A percentile compares a stretch with the other conserved stretches of the same genome.
Evolutionary conservation across 2,329 filamentous ascomycete genomes (phyloP).

Genomic region (Cordyceps cicadae): DNA sequence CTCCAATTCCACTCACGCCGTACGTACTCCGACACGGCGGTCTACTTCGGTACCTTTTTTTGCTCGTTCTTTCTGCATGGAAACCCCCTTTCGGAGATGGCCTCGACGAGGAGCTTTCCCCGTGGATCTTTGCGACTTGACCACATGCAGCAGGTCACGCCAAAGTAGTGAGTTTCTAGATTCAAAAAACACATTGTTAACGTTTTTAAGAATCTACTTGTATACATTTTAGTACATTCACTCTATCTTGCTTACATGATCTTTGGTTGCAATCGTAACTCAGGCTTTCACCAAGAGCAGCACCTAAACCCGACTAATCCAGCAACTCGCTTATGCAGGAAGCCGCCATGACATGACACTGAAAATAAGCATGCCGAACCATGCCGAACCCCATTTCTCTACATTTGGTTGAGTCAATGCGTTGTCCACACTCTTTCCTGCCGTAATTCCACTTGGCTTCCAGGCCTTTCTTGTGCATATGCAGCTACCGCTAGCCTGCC

Average conservation of each 20-base stretch:
- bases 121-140: neutral
- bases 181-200: neutral
- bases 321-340: too few species aligned
- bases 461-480: neutral
- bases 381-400: too few species aligned
- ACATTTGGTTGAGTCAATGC: neutral
- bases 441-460: neutral
- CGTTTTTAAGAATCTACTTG: neutral
- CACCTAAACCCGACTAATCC: neutral
- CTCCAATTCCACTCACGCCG: neutral
- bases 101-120: neutral
- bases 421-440: neutral
- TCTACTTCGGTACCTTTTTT: neutral
- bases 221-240: neutral
- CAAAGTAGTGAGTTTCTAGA: neutral
- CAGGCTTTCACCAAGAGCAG: neutral
- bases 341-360: neutral
- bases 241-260: neutral
- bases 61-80: neutral
- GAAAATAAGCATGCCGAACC: neutral
- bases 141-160: neutral
- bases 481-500: neutral
- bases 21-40: neutral
- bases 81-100: neutral
- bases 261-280: neutral